phyloP scores from a whole-genome alignment of 257 asterid genomes.

The Phtheirospermum japonicum region DNA sequence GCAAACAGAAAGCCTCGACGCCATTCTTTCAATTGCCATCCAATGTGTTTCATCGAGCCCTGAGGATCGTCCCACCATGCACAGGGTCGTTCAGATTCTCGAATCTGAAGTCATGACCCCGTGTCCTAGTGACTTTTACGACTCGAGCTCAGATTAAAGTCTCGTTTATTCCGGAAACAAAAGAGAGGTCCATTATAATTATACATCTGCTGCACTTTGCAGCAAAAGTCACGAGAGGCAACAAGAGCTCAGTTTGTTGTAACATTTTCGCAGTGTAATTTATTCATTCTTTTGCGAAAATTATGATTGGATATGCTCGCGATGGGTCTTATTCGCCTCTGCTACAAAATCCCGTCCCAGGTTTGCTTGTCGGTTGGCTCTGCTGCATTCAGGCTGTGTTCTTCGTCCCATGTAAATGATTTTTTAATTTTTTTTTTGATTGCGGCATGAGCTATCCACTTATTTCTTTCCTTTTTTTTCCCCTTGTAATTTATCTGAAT shows the following conservation, averaged over 20 bases:
- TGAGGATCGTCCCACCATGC: constrained; percentile 94
- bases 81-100: constrained; percentile 78
- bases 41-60: constrained; percentile 79
- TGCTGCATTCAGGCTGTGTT: not conserved
- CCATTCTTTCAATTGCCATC: constrained; percentile 67
- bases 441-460: no score
- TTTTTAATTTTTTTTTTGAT: not conserved
- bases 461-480: no score
- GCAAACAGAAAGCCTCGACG: constrained; percentile 68
- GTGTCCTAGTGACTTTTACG: constrained; percentile 92
- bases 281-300: constrained; percentile 42
- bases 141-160: constrained; percentile 71
- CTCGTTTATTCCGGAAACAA: constrained; percentile 10
- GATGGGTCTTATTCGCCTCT: not conserved
- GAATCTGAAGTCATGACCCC: constrained; percentile 93
- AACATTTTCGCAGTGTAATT: constrained; percentile 20
- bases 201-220: constrained; percentile 33
- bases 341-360: not conserved
- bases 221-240: constrained; percentile 27
- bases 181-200: not conserved
- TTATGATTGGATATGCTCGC: not conserved
- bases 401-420: constrained; percentile 13
- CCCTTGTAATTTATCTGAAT: not conserved
- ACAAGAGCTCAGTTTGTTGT: constrained; percentile 13
- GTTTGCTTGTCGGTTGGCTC: not conserved